Base-by-base conservation (phyloP, 768 basidiomycete genomes). In the Leccinum broughii region DNA sequence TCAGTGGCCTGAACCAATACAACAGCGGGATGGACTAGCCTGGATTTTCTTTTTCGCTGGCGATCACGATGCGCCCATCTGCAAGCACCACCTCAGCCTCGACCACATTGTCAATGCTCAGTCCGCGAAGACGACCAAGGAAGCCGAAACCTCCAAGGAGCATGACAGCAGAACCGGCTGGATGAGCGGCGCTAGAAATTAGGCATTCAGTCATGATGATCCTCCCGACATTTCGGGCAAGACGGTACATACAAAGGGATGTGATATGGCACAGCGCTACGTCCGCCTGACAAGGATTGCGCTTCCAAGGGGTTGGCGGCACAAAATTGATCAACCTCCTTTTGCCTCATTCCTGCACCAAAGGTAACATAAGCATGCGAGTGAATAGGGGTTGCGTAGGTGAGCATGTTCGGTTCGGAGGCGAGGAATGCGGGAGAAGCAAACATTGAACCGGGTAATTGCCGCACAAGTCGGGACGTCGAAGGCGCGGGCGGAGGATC, bases 61-160 rank as follows among this genome's bases (percentile, higher is more conserved):
- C 84, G 60, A 88, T 81, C 22, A 93, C 82, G 51, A 97, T 89
- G n/a, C 85, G 78, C 5, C 95, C 95, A 73, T 96, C 93, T 4
- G 93, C 90, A 17, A 95, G 80, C 2, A 97, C 95, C 76, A 95
- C 87, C 74, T 98, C 95, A 0, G 90, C 89, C 68, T 97, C 94
- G 6, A 95, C 89, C 26, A 96, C 77, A 69, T 90, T 92, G 72
- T 98, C 95, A 69, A 94, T 84, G 60, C 92, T 94, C 57, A 97
- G 78, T 6, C 95, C 95, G 62, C 88, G 84, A 65, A 93, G 75
- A 55, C 95, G 83, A 55, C 91, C 87, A 49, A 95, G 78, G 76
- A 96, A 88, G 1, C 95, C 95, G 68, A 96, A 96, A 1, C 95
- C 95, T 17, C 91, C 93, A 3, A 91, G 81, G 60, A 92, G 76